phyloP scores from a whole-genome alignment of 2,329 filamentous ascomycete genomes.

The Verruconis gallopava region DNA sequence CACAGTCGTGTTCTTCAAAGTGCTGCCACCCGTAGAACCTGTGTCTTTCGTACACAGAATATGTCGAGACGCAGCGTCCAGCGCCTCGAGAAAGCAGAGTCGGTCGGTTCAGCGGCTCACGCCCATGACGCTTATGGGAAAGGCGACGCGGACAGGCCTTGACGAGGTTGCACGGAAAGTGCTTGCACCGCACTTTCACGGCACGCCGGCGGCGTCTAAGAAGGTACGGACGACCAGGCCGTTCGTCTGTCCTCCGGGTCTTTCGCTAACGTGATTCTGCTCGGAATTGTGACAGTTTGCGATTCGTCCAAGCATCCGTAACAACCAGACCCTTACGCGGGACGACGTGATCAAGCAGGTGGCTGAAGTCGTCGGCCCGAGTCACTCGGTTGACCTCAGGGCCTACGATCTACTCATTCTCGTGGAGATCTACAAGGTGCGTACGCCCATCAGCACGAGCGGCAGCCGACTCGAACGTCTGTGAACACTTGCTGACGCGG shows the following conservation, averaged over 20 bases:
- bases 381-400: conserved; percentile 65
- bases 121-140: conserved; percentile 46
- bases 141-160: conserved; percentile 56
- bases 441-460: too few relatives aligned
- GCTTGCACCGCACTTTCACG: conserved; percentile 51
- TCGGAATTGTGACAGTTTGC: too few relatives aligned
- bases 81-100: conserved; percentile 39
- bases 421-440: conserved; percentile 69
- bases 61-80: conserved; percentile 41
- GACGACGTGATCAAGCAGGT: conserved; percentile 59
- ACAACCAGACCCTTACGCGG: conserved; percentile 55
- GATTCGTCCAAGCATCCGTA: conserved; percentile 67
- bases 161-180: conserved; percentile 51
- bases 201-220: conserved; percentile 31
- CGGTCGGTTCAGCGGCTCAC: conserved; percentile 48
- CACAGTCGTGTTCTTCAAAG: conserved; percentile 46
- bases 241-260: too few relatives aligned
- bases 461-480: too few relatives aligned
- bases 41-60: conserved; percentile 46
- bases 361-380: conserved; percentile 49
- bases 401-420: conserved; percentile 68
- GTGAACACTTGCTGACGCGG: neutral
- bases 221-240: conserved; percentile 40
- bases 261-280: too few relatives aligned
- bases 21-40: conserved; percentile 43